These are phyloP conservation scores for Leucosporidium creatinivorum DNA, from an alignment of 768 basidiomycete species.

Conservation along the genomic window DNA sequence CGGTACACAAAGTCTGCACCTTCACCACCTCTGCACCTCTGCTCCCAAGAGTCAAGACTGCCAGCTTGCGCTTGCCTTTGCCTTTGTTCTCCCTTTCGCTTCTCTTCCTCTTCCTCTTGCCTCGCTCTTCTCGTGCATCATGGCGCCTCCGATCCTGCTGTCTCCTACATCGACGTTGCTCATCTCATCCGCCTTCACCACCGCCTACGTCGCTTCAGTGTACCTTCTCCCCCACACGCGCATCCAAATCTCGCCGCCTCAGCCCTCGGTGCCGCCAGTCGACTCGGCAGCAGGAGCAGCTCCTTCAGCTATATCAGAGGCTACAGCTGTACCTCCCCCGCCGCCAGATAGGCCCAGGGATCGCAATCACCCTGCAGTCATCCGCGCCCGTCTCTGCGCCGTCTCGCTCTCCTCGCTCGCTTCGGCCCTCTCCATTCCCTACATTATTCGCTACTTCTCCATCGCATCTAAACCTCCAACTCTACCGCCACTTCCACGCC, in stretches of 20 bases:
- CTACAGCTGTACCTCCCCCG: constrained; percentile 22
- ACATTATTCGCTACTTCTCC: neutral
- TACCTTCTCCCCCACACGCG: constrained; percentile 65
- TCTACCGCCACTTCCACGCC: neutral
- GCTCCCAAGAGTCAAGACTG: no score
- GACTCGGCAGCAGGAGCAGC: constrained; percentile 31
- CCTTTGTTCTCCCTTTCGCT: no score
- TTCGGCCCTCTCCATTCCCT: constrained; percentile 21
- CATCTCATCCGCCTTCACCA: constrained; percentile 55
- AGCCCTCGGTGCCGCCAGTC: constrained; percentile 39
- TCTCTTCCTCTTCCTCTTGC: neutral
- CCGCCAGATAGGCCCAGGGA: constrained; percentile 46
- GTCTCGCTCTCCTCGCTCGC: constrained; percentile 45
- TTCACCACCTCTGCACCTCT: no score
- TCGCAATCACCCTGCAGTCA: constrained; percentile 75
- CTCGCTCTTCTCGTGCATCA: neutral
- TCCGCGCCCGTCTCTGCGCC: constrained; percentile 65
- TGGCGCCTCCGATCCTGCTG: neutral
- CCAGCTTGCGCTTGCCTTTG: no score
- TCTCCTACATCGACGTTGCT: constrained; percentile 17
- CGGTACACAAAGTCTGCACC: no score
- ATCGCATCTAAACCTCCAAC: neutral
- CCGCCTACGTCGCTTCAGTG: constrained; percentile 71
- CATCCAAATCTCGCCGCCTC: constrained; percentile 45
- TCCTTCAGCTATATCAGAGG: constrained; percentile 36